A percentile compares a stretch with the other conserved stretches of the same genome.
These are phyloP conservation scores for Penicillium freii DNA, from an alignment of 2,329 filamentous ascomycete genomes.

Conservation along the genomic window DNA sequence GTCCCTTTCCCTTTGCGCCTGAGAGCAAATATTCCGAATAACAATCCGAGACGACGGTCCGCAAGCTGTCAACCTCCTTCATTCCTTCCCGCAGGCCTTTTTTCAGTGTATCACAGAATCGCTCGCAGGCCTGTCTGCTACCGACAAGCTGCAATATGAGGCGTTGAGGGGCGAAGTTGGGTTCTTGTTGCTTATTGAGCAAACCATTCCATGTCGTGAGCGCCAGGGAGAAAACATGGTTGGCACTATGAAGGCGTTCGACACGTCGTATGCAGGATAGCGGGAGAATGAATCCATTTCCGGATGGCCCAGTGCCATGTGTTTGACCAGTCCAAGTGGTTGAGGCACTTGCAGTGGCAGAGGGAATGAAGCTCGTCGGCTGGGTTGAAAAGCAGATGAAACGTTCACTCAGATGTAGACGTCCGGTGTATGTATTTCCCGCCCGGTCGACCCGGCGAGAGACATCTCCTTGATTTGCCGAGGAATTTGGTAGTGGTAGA, in stretches of 20 bases:
- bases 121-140: constrained; percentile 82
- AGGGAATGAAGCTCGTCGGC: constrained; percentile 78
- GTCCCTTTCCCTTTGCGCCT: constrained; percentile 41
- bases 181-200: constrained; percentile 57
- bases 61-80: constrained; percentile 81
- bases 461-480: constrained; percentile 60
- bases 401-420: constrained; percentile 88
- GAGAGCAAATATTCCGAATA: constrained; percentile 82
- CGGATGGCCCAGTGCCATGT: constrained; percentile 85
- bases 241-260: constrained; percentile 88
- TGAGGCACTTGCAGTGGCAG: constrained; percentile 74
- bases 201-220: constrained; percentile 89
- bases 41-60: constrained; percentile 75
- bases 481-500: constrained; percentile 66
- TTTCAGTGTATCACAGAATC: constrained; percentile 95
- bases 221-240: constrained; percentile 85
- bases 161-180: constrained; percentile 69
- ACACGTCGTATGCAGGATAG: constrained; percentile 88
- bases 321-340: constrained; percentile 89
- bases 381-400: constrained; percentile 97
- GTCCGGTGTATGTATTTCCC: constrained; percentile 86
- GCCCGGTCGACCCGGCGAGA: constrained; percentile 55
- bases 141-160: constrained; percentile 90
- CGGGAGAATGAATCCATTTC: constrained; percentile 93
- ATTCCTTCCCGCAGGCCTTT: constrained; percentile 82